Evolutionary conservation across 164 flowering plant species (phyloP), one percentile per base, ranked within the genome.

Genomic region (Chloranthus sessilifolius): DNA sequence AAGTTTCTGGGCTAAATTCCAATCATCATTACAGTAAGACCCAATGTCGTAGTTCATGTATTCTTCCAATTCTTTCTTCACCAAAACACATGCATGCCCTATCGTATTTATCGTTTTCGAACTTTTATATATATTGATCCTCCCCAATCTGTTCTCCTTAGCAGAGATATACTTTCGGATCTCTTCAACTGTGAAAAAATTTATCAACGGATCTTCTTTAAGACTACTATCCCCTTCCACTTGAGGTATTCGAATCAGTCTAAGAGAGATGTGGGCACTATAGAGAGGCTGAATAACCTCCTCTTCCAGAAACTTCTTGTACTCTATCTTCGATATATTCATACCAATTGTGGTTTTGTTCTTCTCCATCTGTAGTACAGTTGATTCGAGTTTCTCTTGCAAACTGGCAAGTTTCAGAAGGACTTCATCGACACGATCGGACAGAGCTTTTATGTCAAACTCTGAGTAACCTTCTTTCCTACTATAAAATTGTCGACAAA

Each of bases 41-140:
- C 91, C 95, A 42, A 92, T 73, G 27, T 88, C 96, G 55, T 92
- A 88, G 36, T 81, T 80, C 96, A 92, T 88, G 66, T 83, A 92
- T 58, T 79, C 81, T 56, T 92, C 87, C 53, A 88, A 33, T 16
- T 92, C 94, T 43, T 78, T 78, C 74, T 75, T 83, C 82, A 75
- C 66, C 40, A 74, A 42, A 6, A 82, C 87, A 63, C 96, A 88
- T 1, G 85, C 69, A 64, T 88, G 96, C 3, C 98, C 98, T 26
- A 85, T 83, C 0, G 85, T 80, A 72, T 79, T 88, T 54, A 79
- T 64, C 20, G 75, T 62, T 49, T 50, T 79, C 34, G 74, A 75
- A 0, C 75, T 60, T 25, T 84, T 84, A 51, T 80, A 88, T 2
- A 83, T 66, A 47, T 83, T 85, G 16, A 69, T 30, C 75, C 73